Base-by-base conservation (phyloP, 805 yeast species). In the Scheffersomyces spartinae region DNA sequence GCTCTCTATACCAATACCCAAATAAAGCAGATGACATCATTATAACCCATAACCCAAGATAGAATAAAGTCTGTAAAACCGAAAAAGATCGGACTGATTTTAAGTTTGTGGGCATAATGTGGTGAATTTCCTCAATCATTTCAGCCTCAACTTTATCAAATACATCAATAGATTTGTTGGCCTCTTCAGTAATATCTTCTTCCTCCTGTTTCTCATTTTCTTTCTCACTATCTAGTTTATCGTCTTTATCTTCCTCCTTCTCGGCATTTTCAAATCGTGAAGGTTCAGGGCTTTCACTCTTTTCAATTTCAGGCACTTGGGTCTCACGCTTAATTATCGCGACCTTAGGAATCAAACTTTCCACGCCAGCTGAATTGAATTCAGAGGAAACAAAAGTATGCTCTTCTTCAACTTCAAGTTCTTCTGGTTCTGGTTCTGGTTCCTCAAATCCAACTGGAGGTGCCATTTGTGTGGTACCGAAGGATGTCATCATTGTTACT, bases 1-100 rank as follows among this genome's bases (percentile, higher is more conserved):
- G 77, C 32, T 76, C 75, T 24, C 80, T 55, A 49, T 75, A 77
- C 78, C 82, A 71, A 27, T 65, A 50, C 0, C 59, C 62, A 35
- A 61, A 58, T 5, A 68, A 38, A 1, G 63, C 55, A 7, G 55
- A 35, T 0, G 52, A 18, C 3, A 64, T 44, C 7, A 71, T 21
- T 1, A 52, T 10, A n/a, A 55, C 13, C 46, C 68, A 57, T 7
- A 56, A 25, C 1, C 47, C 6, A 9, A 53, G 9, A 14, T 52
- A 42, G 27, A 29, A 25, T 8, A 21, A 25, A 10, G 23, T 19
- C 21, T 9, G 6, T 12, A 13, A 13, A 13, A 7, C 23, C 8
- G 13, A 31, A n/a, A 22, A 34, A 9, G 15, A 29, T 15, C 12
- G 26, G 20, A 29, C 38, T 10, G 35, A 30, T 12, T 25, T 25